Percentiles rank a stretch among this genome's conserved stretches.
Conservation (phyloP, 23 red algal genomes). For the Gracilaria vermiculophylla region DNA sequence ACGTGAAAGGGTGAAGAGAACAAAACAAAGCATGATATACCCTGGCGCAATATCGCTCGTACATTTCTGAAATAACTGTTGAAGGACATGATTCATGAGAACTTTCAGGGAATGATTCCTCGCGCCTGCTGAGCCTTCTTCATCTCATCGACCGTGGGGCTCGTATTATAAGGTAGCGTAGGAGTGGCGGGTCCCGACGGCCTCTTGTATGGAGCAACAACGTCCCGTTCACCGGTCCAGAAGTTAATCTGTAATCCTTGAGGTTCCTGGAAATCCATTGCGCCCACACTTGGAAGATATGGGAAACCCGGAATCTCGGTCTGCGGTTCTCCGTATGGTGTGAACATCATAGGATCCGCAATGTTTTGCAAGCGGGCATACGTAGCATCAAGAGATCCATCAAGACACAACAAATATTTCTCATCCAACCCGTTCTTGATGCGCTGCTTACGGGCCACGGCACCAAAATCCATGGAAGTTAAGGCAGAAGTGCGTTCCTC, state of each 20-base stretch:
- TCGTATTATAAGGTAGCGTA: conserved; percentile 53
- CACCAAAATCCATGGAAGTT: conserved; percentile 40
- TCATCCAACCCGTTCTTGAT: conserved; percentile 55
- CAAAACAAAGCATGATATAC: background rate
- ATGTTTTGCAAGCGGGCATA: conserved; percentile 62
- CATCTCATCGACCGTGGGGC: conserved; percentile 46
- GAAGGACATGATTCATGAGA: background rate
- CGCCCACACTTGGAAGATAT: conserved; percentile 39
- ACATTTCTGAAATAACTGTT: conserved; percentile 20
- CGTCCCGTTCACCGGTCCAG: background rate
- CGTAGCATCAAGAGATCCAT: conserved; percentile 34
- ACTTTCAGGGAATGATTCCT: background rate
- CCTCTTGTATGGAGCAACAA: background rate
- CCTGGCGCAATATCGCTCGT: background rate
- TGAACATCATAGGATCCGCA: conserved; percentile 17
- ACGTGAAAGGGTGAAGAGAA: too few relatives aligned
- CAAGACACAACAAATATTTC: conserved; percentile 43
- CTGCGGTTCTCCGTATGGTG: conserved; percentile 58
- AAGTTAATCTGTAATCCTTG: conserved; percentile 37
- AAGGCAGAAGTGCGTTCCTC: conserved; percentile 32
- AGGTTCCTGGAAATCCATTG: conserved; percentile 54
- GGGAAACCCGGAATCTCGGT: conserved; percentile 68
- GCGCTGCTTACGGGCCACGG: conserved; percentile 10
- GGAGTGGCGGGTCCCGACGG: conserved; percentile 54
- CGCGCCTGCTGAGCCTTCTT: conserved; percentile 30